Conservation (phyloP, 192 early-diverging fungal species). For the Linnemannia hyalina region DNA sequence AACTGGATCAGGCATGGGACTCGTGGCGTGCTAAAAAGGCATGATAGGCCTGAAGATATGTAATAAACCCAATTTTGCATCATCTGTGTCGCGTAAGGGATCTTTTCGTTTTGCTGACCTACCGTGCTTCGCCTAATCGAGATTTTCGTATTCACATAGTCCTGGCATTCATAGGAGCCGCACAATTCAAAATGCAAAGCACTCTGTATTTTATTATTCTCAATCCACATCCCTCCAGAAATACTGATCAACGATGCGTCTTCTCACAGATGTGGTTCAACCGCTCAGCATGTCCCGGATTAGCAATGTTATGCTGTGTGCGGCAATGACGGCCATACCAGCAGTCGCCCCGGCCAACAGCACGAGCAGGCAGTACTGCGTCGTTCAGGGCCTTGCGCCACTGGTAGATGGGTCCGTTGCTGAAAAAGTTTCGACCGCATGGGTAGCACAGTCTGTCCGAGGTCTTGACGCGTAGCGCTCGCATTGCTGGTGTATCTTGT, state of each 20-base stretch:
- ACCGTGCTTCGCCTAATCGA: no score
- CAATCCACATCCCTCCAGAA: neutral
- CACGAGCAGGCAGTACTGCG: neutral
- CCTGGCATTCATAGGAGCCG: no score
- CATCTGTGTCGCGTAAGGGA: neutral
- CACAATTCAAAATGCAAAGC: neutral
- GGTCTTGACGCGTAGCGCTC: slow-evolving; percentile 10
- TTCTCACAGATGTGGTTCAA: slow-evolving; percentile 54
- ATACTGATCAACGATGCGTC: neutral
- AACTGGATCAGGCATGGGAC: slow-evolving; percentile 10
- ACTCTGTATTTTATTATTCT: neutral
- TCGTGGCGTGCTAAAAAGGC: slow-evolving; percentile 4
- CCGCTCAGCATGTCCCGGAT: slow-evolving; percentile 19
- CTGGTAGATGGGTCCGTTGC: slow-evolving; percentile 43
- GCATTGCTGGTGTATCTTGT: neutral
- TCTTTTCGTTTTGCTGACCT: no score
- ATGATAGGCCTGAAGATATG: neutral
- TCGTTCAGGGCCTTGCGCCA: slow-evolving; percentile 37
- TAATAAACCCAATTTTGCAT: neutral
- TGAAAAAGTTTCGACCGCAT: slow-evolving; percentile 18
- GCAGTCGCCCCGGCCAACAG: slow-evolving; percentile 15
- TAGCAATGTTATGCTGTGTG: slow-evolving; percentile 24
- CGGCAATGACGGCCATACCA: slow-evolving; percentile 52
- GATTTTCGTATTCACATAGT: no score
- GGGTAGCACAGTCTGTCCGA: slow-evolving; percentile 20